Evolutionary conservation across 257 asterid genomes (phyloP).

Genomic region (Solanum pimpinellifolium): DNA sequence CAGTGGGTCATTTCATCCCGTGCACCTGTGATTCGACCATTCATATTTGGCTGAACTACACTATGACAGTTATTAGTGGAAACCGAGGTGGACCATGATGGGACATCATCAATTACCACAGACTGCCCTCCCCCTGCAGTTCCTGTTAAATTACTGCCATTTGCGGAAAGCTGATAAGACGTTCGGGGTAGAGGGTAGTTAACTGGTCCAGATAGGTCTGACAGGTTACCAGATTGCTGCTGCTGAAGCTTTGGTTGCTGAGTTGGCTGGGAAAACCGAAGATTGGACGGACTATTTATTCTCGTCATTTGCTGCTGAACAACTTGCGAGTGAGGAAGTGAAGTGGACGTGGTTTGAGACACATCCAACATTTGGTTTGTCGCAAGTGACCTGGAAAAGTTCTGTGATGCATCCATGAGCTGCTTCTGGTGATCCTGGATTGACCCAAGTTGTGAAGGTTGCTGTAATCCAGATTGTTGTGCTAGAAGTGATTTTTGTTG

Average conservation of each 20-base stretch:
- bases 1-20: slow-evolving; percentile 51
- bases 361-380: slow-evolving; percentile 38
- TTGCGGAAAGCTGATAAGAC: slow-evolving; percentile 37
- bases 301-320: slow-evolving; percentile 14
- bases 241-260: slow-evolving; percentile 28
- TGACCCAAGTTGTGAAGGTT: slow-evolving; percentile 26
- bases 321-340: slow-evolving; percentile 21
- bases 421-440: slow-evolving; percentile 58
- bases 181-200: slow-evolving; percentile 28
- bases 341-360: slow-evolving; percentile 26
- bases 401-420: slow-evolving; percentile 31
- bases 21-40: slow-evolving; percentile 18
- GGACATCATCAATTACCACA: slow-evolving; percentile 67
- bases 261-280: slow-evolving; percentile 31
- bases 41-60: slow-evolving; percentile 37
- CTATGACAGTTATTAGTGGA: slow-evolving; percentile 70
- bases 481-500: slow-evolving; percentile 51
- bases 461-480: slow-evolving; percentile 45
- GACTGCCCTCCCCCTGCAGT: slow-evolving; percentile 48
- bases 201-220: slow-evolving; percentile 44
- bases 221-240: slow-evolving; percentile 22
- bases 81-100: slow-evolving; percentile 90
- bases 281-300: slow-evolving; percentile 30
- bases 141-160: slow-evolving; percentile 6
- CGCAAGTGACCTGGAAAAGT: slow-evolving; percentile 36